Percentiles rank a stretch among this genome's conserved stretches.
These are phyloP conservation scores for Lasiodiplodia gonubiensis DNA, from an alignment of 2,329 filamentous ascomycete genomes.

Conservation along the genomic window DNA sequence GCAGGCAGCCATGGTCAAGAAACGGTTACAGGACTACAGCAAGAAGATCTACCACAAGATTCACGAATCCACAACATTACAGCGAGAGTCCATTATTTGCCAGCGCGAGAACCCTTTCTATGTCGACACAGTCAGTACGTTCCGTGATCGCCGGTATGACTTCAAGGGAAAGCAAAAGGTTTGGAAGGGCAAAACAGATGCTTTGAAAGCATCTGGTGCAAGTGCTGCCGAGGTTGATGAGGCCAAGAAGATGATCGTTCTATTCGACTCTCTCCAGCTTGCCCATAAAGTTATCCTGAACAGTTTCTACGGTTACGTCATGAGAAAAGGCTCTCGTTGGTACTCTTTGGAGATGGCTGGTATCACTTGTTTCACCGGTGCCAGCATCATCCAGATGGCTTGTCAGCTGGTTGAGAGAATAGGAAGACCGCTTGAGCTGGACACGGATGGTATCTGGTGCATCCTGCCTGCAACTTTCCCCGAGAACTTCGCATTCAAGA, in stretches of 20 bases:
- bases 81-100: slow-evolving; percentile 96
- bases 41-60: slow-evolving; percentile 99
- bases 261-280: slow-evolving; percentile 94
- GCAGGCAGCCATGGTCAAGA: slow-evolving; percentile 79
- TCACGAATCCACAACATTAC: slow-evolving; percentile 89
- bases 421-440: slow-evolving; percentile 88
- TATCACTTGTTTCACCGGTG: slow-evolving; percentile 95
- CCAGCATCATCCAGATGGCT: slow-evolving; percentile 95
- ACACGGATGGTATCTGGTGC: slow-evolving; percentile 99
- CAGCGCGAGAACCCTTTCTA: slow-evolving; percentile 99
- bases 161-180: slow-evolving; percentile 98
- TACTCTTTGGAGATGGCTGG: slow-evolving; percentile 99
- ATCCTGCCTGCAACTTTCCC: slow-evolving; percentile 96
- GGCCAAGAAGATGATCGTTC: slow-evolving; percentile 97
- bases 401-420: slow-evolving; percentile 91
- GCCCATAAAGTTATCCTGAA: slow-evolving; percentile 99
- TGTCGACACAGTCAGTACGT: slow-evolving; percentile 92
- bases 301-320: slow-evolving; percentile 99
- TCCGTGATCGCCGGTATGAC: slow-evolving; percentile 95
- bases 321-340: slow-evolving; percentile 98
- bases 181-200: slow-evolving; percentile 96
- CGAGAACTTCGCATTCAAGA: slow-evolving; percentile 91
- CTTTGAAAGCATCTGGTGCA: slow-evolving; percentile 82
- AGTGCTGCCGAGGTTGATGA: slow-evolving; percentile 78
- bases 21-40: slow-evolving; percentile 88